These are phyloP conservation scores for Aphanomyces cochlioides DNA, from an alignment of 352 stramenopile genomes.

Conservation along the genomic window DNA sequence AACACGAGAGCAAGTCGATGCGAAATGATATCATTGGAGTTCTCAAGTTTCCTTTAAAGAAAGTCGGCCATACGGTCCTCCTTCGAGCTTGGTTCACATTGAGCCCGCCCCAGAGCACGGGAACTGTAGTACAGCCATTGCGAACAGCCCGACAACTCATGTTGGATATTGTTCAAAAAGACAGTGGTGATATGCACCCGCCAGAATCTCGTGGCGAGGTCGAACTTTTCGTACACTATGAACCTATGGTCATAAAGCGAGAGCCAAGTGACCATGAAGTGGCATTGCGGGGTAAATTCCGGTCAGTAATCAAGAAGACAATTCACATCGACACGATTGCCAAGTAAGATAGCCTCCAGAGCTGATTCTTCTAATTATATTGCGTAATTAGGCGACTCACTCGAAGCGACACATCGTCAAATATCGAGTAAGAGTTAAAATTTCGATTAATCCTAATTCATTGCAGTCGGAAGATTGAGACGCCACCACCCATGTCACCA, in stretches of 20 bases:
- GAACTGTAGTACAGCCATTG: background rate
- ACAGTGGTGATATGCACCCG: background rate
- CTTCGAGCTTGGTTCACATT: conserved; percentile 25
- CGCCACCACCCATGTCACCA: too few species aligned
- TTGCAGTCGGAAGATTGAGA: too few species aligned
- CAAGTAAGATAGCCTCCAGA: background rate
- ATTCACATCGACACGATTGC: conserved; percentile 21
- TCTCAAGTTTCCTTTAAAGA: background rate
- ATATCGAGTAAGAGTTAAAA: background rate
- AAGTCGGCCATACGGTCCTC: conserved; percentile 12
- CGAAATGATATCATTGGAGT: conserved; percentile 14
- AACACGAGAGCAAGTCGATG: conserved; percentile 22
- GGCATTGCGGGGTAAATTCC: background rate
- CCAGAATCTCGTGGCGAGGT: conserved; percentile 14
- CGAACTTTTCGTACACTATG: conserved; percentile 29
- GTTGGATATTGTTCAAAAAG: conserved; percentile 4
- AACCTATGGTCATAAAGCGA: conserved; percentile 25
- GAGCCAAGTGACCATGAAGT: background rate
- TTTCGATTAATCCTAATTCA: background rate
- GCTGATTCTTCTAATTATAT: background rate
- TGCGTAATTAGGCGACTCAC: background rate
- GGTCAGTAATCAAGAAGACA: conserved; percentile 25
- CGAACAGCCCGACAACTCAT: background rate
- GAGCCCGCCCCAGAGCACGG: background rate
- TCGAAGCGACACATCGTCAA: background rate